Base-by-base conservation (phyloP, 352 stramenopile genomes). In the Globisporangium apiculatum region DNA sequence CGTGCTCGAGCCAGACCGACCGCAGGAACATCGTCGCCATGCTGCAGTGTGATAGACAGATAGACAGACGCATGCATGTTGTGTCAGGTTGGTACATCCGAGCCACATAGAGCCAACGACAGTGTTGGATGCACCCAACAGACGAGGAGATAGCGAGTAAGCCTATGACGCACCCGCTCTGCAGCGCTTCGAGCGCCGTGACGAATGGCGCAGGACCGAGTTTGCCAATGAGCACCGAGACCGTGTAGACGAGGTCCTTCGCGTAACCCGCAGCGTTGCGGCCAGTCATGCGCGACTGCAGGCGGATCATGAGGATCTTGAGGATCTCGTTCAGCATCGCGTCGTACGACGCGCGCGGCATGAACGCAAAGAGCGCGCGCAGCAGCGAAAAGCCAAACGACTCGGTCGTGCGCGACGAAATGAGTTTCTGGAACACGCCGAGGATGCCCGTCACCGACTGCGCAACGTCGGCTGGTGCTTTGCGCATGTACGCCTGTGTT, bases 341-440 rank as follows among this genome's bases (percentile, higher is more conserved):
- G 48, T 85, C 79, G 60, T 91, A 94, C 45, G 71, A 57, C 38
- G 81, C 69, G 48, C 75, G 67, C 3, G 89, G 83, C 67, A 98
- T 83, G 66, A 90, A 94, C 12, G 81, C 74, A 60, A 98, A 83
- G 36, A 99, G 79, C 5, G 86, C 73, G 15, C 80, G 79, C 9
- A 99, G 82, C 7, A 99, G 62, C 51, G 92, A 91, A 66, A 99
- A 99, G 7, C 83, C 95, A 55, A 94, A 91, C 15, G 76, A 67
- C 72, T 99, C 97, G 1, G 90, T 98, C 12, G 90, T 89, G 54
- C 93, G 73, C 18, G 88, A 96, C 8, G 96, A 91, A 59, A 99
- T 86, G 10, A 99, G 76, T 60, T 99, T 99, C 71, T 99, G 97
- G 65, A 99, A 99, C n/a, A 99, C 89, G 43, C 96, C 97, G 11